These are phyloP conservation scores for Vaccinium darrowii DNA, from an alignment of 148 eudicot species.

Conservation along the genomic window DNA sequence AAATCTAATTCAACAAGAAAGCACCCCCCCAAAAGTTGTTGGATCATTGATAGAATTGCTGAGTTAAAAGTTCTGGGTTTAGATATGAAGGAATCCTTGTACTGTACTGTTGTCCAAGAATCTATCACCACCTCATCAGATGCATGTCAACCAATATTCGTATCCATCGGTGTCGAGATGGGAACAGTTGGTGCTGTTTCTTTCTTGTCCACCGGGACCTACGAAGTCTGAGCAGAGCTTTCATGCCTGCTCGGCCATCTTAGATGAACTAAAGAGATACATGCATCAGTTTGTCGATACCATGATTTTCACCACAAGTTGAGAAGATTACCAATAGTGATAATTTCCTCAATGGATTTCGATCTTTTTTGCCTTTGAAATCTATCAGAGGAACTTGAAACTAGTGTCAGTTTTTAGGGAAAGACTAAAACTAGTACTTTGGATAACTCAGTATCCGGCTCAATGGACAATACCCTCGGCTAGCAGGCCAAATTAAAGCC, in stretches of 20 bases:
- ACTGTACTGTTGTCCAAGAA: neutral
- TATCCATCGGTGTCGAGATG: neutral
- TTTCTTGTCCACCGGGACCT: too few relatives aligned
- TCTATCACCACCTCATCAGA: neutral
- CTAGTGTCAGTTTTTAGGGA: neutral
- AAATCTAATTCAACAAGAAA: neutral
- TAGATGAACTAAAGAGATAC: neutral
- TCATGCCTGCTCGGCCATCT: too few relatives aligned
- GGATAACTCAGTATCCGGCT: neutral
- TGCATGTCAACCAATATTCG: neutral
- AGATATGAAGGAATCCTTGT: constrained; percentile 11
- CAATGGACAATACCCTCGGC: too few relatives aligned
- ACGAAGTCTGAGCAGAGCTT: too few relatives aligned
- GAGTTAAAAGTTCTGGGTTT: neutral
- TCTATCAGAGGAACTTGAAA: neutral
- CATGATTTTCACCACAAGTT: neutral
- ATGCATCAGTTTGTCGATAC: neutral
- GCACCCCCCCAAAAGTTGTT: neutral
- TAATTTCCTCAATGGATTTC: neutral
- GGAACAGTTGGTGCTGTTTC: too few relatives aligned
- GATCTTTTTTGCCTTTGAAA: neutral
- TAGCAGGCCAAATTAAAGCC: too few relatives aligned
- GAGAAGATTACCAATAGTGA: too few relatives aligned
- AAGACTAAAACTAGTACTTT: neutral
- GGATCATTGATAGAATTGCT: neutral